phyloP scores from a whole-genome alignment of 805 yeast genomes.

The Sungouiozyma ichnusensis region DNA sequence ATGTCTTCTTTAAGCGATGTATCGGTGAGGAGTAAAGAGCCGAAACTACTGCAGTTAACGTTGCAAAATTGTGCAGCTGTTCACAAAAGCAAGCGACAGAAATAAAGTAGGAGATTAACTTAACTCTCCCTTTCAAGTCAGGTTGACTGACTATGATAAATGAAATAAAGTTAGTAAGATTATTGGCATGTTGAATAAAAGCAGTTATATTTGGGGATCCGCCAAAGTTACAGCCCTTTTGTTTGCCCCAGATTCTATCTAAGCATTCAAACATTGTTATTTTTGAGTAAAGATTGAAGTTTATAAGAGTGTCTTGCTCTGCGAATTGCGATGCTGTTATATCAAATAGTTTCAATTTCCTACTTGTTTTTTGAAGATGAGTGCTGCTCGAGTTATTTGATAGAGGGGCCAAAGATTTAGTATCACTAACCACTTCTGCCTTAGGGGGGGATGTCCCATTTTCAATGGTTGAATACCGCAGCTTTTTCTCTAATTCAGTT shows the following conservation, averaged over 20 bases:
- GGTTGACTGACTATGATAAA: constrained; percentile 56
- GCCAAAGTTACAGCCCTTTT: constrained; percentile 45
- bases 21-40: constrained; percentile 82
- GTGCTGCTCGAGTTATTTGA: not conserved
- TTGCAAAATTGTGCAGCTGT: constrained; percentile 67
- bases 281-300: constrained; percentile 54
- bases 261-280: constrained; percentile 69
- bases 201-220: constrained; percentile 45
- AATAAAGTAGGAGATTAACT: constrained; percentile 60
- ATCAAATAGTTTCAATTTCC: constrained; percentile 45
- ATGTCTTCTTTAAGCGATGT: constrained; percentile 72
- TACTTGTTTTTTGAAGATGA: constrained; percentile 2
- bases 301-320: constrained; percentile 72
- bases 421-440: not conserved
- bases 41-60: constrained; percentile 87
- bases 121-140: constrained; percentile 60
- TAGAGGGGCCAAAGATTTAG: not conserved
- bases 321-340: constrained; percentile 71
- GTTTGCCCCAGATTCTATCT: constrained; percentile 60
- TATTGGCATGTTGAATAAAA: constrained; percentile 68
- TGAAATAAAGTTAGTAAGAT: constrained; percentile 72
- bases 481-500: not conserved
- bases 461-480: not conserved
- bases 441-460: not conserved
- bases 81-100: constrained; percentile 71